A percentile compares a stretch with the other conserved stretches of the same genome.
Evolutionary conservation across 176 grass and related monocot species (phyloP).

Genomic region (Panicum miliaceum): DNA sequence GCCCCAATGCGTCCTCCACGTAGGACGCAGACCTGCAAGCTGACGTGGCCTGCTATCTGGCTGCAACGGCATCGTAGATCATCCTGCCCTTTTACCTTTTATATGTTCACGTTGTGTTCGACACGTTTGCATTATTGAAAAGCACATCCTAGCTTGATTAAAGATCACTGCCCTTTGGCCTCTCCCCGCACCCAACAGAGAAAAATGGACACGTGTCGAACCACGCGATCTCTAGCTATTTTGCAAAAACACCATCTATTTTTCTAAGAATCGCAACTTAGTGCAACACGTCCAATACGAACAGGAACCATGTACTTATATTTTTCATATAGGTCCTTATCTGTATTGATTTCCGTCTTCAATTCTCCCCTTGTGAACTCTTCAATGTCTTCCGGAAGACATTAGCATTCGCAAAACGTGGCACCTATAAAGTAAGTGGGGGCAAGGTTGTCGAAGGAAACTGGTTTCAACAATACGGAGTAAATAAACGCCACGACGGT

Average conservation of each 20-base stretch:
- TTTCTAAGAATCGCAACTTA: no score
- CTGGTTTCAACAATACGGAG: not conserved
- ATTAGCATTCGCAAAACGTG: not conserved
- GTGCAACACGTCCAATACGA: no score
- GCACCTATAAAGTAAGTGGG: not conserved
- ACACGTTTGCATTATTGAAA: not conserved
- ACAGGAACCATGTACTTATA: no score
- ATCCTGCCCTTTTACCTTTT: no score
- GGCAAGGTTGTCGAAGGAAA: not conserved
- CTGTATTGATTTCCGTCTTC: not conserved
- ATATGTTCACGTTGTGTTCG: not conserved
- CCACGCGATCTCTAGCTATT: no score
- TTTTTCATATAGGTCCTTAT: no score
- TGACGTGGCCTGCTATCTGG: not conserved
- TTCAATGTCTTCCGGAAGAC: not conserved
- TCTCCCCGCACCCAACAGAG: no score
- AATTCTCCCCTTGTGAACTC: not conserved
- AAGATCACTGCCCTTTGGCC: no score
- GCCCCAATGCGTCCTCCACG: not conserved
- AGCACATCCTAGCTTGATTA: no score
- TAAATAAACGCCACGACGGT: not conserved
- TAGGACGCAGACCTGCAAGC: not conserved
- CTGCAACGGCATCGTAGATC: not conserved
- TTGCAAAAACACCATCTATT: no score
- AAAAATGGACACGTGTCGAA: no score